phyloP scores from a whole-genome alignment of 768 basidiomycete genomes.

The Hygrocybe coccinea region DNA sequence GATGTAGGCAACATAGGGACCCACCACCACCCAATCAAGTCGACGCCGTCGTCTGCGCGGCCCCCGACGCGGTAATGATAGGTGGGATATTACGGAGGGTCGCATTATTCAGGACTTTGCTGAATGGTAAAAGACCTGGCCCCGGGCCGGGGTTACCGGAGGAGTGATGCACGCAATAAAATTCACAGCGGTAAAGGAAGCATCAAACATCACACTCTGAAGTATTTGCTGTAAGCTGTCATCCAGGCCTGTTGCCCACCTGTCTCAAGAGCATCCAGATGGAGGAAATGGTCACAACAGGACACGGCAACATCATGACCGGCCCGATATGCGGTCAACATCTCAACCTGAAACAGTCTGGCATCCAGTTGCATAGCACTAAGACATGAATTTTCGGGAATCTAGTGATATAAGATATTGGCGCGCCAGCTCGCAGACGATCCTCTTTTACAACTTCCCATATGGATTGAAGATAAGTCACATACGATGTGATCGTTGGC shows the following conservation, averaged over 20 bases:
- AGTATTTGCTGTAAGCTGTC: conserved; percentile 27
- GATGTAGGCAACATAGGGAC: conserved; percentile 41
- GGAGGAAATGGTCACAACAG: conserved; percentile 26
- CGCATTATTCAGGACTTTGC: too few species aligned
- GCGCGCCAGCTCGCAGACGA: conserved; percentile 32
- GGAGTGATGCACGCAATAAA: too few species aligned
- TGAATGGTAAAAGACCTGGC: too few species aligned
- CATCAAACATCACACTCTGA: conserved; percentile 14
- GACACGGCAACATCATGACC: conserved; percentile 75
- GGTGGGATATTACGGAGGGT: too few species aligned
- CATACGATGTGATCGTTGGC: not conserved
- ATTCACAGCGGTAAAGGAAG: too few species aligned
- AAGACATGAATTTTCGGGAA: conserved; percentile 3
- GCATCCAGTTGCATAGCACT: conserved; percentile 60
- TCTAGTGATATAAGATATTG: too few species aligned
- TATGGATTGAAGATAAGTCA: conserved; percentile 34
- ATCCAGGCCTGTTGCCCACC: conserved; percentile 40
- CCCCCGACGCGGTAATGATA: conserved; percentile 56
- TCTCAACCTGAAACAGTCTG: conserved; percentile 66
- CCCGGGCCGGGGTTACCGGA: too few species aligned
- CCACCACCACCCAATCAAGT: conserved; percentile 93
- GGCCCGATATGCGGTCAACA: conserved; percentile 59
- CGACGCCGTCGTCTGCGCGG: conserved; percentile 85
- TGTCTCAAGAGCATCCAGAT: conserved; percentile 47
- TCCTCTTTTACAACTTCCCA: conserved; percentile 31